Base-by-base conservation (phyloP, 2,329 filamentous ascomycete genomes). In the Endoconidiophora polonica region DNA sequence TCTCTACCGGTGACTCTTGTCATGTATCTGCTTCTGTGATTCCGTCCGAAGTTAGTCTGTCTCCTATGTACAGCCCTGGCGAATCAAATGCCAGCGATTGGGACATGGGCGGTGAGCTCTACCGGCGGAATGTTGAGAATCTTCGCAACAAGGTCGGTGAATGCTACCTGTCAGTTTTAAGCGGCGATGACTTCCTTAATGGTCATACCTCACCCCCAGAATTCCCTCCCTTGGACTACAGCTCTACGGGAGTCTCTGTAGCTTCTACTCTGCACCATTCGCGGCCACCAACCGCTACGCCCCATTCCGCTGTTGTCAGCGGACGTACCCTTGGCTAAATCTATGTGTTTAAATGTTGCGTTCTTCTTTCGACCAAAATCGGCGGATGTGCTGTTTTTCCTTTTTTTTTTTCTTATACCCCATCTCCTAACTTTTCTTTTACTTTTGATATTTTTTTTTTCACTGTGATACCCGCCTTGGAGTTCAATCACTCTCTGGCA, bases 81-180 rank as follows among this genome's bases (percentile, higher is more conserved):
- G 52, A 46, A 67, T 62, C 61, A 23, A 66, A 68, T 10, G 56
- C 66, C 3, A 66, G 70, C 43, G 73, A 82, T 52, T 85, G 80
- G 74, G 77, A 79, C 53, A 67, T 76, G 41, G 76, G 77, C 52
- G 82, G 83, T 49, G 85, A 91, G 59, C 69, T 85, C 5, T 96
- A 94, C 64, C 79, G 83, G 52, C 84, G 84, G 62, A 91, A 91
- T 63, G 82, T 96, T 49, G 87, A 94, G 63, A 79, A 83, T 2
- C 67, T 95, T 49, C 81, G 87, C 54, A 82, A 82, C 59, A 86
- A 90, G 59, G 81, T 94, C 56, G 88, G 88, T 29, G 86, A 80
- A 58, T 83, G 80, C 37, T 98, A 94, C 74, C 73, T 98, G 38
- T 88, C 80, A 55, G 86, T 84, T 12, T 69, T 96, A 46, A 83